Evolutionary conservation across 805 yeast species (phyloP).

Genomic region (Myxozyma geophila): DNA sequence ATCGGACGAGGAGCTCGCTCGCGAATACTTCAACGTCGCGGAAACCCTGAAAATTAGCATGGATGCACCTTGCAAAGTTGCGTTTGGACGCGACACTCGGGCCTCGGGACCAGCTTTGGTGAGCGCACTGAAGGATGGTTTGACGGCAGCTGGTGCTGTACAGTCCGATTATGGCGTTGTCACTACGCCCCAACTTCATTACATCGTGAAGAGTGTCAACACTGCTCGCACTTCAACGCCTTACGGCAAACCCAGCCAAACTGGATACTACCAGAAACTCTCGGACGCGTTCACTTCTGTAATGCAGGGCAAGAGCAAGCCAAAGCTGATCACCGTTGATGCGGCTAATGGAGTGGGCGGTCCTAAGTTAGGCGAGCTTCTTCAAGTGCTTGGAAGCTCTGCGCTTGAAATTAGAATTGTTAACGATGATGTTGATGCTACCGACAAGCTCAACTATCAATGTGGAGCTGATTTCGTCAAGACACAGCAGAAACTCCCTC

Average conservation of each 20-base stretch:
- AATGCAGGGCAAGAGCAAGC: slow-evolving; percentile 40
- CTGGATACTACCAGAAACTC: slow-evolving; percentile 72
- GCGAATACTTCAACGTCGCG: slow-evolving; percentile 49
- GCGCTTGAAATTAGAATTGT: slow-evolving; percentile 50
- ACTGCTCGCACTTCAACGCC: slow-evolving; percentile 51
- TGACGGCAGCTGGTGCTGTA: slow-evolving; percentile 54
- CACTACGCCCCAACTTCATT: slow-evolving; percentile 95
- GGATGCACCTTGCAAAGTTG: slow-evolving; percentile 46
- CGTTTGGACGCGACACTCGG: slow-evolving; percentile 86
- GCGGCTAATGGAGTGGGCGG: slow-evolving; percentile 98
- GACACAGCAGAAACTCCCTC: slow-evolving; percentile 80
- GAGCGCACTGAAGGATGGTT: slow-evolving; percentile 63
- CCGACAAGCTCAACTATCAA: slow-evolving; percentile 65
- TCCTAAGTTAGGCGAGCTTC: slow-evolving; percentile 62
- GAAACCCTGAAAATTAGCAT: slow-evolving; percentile 52
- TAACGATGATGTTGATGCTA: slow-evolving; percentile 58
- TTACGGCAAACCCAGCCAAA: slow-evolving; percentile 66
- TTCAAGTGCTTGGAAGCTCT: slow-evolving; percentile 49
- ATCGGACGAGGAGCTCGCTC: slow-evolving; percentile 52
- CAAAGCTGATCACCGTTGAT: slow-evolving; percentile 66
- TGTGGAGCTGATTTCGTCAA: slow-evolving; percentile 98
- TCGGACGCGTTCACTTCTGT: slow-evolving; percentile 58
- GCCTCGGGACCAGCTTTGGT: slow-evolving; percentile 75
- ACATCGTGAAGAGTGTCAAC: slow-evolving; percentile 73
- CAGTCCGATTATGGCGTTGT: slow-evolving; percentile 65